Conservation (phyloP, 2,329 filamentous ascomycete species). For the Sporothrix brunneoviolacea region DNA sequence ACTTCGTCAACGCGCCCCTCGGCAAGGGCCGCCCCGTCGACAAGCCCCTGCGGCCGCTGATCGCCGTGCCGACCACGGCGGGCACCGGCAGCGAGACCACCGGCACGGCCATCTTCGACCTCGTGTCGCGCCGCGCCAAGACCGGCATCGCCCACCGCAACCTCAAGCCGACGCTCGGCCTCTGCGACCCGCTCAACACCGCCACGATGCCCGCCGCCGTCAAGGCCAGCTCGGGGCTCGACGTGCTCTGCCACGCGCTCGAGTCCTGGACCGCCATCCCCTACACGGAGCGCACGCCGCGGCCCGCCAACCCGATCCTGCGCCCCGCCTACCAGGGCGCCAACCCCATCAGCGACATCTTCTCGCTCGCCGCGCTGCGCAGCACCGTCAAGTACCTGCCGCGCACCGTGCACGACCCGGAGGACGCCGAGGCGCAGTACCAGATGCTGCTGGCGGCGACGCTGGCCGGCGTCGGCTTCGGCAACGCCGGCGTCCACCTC, state of each 20-base stretch:
- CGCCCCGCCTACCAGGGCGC: constrained; percentile 93
- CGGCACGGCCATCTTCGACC: constrained; percentile 94
- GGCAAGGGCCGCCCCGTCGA: constrained; percentile 76
- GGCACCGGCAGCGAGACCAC: constrained; percentile 92
- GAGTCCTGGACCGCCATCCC: constrained; percentile 98
- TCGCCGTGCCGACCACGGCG: constrained; percentile 79
- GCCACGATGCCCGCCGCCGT: constrained; percentile 93
- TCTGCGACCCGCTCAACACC: constrained; percentile 82
- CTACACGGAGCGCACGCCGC: constrained; percentile 75
- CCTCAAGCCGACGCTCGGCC: constrained; percentile 89
- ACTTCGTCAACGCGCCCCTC: constrained; percentile 94
- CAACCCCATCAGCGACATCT: constrained; percentile 96
- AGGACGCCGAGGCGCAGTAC: constrained; percentile 85
- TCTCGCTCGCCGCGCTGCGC: constrained; percentile 78
- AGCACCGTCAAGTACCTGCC: constrained; percentile 89
- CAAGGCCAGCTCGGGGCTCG: constrained; percentile 83
- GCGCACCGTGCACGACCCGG: constrained; percentile 76
- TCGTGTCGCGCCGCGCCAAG: constrained; percentile 83
- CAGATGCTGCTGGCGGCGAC: constrained; percentile 96
- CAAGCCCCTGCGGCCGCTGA: constrained; percentile 63
- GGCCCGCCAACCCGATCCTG: constrained; percentile 82
- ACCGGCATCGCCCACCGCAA: constrained; percentile 94
- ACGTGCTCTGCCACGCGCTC: constrained; percentile 90
- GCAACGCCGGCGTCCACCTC: constrained; percentile 90
- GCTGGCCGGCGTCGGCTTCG: constrained; percentile 89